These are phyloP conservation scores for Meyerozyma sp. DNA, from an alignment of 1,139 yeast genomes.

Conservation along the genomic window DNA sequence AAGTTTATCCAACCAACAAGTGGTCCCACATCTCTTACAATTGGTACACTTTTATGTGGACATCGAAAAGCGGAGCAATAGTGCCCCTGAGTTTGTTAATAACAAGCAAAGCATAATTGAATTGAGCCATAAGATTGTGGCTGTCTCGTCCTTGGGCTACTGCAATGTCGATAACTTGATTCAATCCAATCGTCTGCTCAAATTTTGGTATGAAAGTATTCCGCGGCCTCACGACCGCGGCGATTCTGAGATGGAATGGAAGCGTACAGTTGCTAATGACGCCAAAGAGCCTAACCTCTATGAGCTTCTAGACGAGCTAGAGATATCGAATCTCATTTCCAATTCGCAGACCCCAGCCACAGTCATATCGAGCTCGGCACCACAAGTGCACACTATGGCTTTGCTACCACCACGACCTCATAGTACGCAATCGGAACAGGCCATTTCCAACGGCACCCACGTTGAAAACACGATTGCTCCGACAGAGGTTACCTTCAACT, in stretches of 20 bases:
- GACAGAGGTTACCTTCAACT: not conserved
- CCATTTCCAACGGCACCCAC: not conserved
- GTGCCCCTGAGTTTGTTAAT: not conserved
- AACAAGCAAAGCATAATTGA: not conserved
- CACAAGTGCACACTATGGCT: not conserved
- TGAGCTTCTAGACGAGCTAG: not conserved
- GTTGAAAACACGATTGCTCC: not conserved
- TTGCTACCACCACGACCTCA: not conserved
- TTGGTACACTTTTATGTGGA: constrained; percentile 25
- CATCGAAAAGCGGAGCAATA: constrained; percentile 5
- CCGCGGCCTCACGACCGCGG: not conserved
- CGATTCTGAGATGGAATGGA: not conserved
- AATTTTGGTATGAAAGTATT: not conserved
- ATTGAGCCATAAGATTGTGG: not conserved
- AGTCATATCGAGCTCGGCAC: not conserved
- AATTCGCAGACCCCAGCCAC: not conserved
- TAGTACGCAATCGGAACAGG: not conserved
- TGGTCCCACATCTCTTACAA: constrained; percentile 32
- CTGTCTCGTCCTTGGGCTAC: not conserved
- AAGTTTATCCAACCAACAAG: constrained; percentile 29
- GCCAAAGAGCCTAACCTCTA: not conserved
- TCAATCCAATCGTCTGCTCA: not conserved
- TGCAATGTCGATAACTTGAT: constrained; percentile 1
- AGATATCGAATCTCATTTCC: constrained; percentile 1
- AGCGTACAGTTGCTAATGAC: not conserved